A percentile compares a stretch with the other conserved stretches of the same genome.
Evolutionary conservation across 2,329 filamentous ascomycete species (phyloP).

Genomic region (Neobulgaria alba): DNA sequence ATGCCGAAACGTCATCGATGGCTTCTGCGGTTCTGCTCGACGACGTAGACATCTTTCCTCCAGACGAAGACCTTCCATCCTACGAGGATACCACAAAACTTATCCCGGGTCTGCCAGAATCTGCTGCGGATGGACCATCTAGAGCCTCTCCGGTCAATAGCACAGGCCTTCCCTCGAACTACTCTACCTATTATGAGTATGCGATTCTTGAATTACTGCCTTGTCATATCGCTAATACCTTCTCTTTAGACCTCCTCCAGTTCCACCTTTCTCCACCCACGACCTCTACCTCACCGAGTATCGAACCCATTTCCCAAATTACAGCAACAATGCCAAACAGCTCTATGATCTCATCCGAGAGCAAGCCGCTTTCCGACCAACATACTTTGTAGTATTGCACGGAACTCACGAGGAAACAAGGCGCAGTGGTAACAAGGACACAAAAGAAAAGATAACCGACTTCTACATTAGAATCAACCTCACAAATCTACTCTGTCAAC

Average conservation of each 20-base stretch:
- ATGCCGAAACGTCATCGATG: conserved; percentile 16
- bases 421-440: conserved; percentile 31
- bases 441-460: conserved; percentile 43
- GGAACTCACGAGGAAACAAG: conserved; percentile 28
- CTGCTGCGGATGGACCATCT: background rate
- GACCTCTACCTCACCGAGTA: conserved; percentile 17
- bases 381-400: conserved; percentile 23
- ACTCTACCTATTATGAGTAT: background rate
- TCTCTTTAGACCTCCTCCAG: conserved; percentile 17
- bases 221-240: no score
- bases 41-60: conserved; percentile 9
- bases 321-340: conserved; percentile 15
- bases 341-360: conserved; percentile 22
- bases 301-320: conserved; percentile 23
- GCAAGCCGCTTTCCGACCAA: conserved; percentile 23
- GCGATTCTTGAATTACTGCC: no score
- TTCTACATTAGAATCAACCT: conserved; percentile 53
- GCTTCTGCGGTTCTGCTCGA: conserved; percentile 13
- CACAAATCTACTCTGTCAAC: conserved; percentile 47
- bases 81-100: conserved; percentile 12
- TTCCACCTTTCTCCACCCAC: conserved; percentile 21
- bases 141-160: background rate
- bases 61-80: conserved; percentile 14
- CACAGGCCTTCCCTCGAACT: background rate
- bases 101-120: background rate